These are phyloP conservation scores for Stemphylium beticola DNA, from an alignment of 2,329 filamentous ascomycete genomes.

Conservation along the genomic window DNA sequence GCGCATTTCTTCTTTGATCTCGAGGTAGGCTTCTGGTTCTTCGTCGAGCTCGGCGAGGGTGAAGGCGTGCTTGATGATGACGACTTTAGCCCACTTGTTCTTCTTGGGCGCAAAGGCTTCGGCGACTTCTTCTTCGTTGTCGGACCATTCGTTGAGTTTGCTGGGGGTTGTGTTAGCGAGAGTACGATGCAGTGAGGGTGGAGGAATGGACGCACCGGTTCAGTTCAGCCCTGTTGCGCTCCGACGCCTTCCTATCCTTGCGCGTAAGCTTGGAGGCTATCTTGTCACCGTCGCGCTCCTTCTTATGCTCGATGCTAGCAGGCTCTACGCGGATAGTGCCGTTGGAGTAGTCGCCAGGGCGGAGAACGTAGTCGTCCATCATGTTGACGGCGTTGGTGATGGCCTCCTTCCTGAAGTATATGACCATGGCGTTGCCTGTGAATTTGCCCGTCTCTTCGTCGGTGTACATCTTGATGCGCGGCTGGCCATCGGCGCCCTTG, in stretches of 20 bases:
- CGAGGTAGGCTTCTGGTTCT: conserved; percentile 79
- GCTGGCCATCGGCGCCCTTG: conserved; percentile 85
- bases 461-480: conserved; percentile 94
- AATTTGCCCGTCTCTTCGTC: conserved; percentile 76
- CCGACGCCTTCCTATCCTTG: conserved; percentile 85
- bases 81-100: conserved; percentile 74
- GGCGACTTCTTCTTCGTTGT: conserved; percentile 69
- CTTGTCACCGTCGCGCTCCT: conserved; percentile 68
- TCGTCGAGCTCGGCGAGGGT: conserved; percentile 83
- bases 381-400: conserved; percentile 83
- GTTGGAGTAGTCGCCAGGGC: conserved; percentile 60
- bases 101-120: conserved; percentile 55
- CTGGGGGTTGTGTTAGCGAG: conserved; percentile 52
- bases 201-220: conserved; percentile 59
- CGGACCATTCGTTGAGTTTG: conserved; percentile 93
- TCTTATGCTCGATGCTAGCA: conserved; percentile 92
- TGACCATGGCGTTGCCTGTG: conserved; percentile 90
- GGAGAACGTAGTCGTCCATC: conserved; percentile 81
- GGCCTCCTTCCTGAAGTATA: conserved; percentile 96
- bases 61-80: conserved; percentile 93
- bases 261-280: conserved; percentile 59
- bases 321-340: conserved; percentile 76
- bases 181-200: background rate
- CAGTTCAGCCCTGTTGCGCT: conserved; percentile 87
- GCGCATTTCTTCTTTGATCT: conserved; percentile 93